phyloP scores from a whole-genome alignment of 225 moss, liverwort and hornwort genomes.

The Sphagnum contortum region DNA sequence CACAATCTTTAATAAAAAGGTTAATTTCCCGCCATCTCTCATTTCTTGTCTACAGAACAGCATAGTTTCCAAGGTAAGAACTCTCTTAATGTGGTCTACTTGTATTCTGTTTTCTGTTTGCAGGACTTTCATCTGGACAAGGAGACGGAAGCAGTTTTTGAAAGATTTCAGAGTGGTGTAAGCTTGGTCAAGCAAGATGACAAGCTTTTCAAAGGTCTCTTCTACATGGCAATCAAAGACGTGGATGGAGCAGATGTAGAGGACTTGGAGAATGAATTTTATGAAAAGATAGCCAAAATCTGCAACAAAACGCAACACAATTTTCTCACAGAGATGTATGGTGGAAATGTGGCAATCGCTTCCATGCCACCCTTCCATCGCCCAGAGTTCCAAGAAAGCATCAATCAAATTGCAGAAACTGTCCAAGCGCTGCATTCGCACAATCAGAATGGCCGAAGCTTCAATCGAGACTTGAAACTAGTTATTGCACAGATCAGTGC shows the following conservation, averaged over 20 bases:
- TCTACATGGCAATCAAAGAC: conserved; percentile 64
- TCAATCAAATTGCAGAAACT: conserved; percentile 2
- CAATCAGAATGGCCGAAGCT: conserved; percentile 3
- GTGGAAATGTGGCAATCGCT: conserved; percentile 41
- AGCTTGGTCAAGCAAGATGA: conserved; percentile 24
- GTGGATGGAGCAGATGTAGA: conserved; percentile 53
- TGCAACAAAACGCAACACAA: conserved; percentile 37
- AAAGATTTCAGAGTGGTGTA: conserved; percentile 34
- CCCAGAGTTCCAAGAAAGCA: conserved; percentile 23
- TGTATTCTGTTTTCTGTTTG: neutral
- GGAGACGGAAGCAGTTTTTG: conserved; percentile 34
- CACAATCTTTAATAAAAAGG: conserved; percentile 60
- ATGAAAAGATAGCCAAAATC: conserved; percentile 35
- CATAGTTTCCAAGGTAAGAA: no score
- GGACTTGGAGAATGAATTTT: conserved; percentile 46
- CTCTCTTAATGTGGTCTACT: no score
- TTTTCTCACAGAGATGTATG: conserved; percentile 57
- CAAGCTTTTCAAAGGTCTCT: conserved; percentile 41
- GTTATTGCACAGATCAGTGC: conserved; percentile 14
- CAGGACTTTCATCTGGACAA: conserved; percentile 45
- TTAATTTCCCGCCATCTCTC: neutral
- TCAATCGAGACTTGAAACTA: conserved; percentile 13
- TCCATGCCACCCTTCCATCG: conserved; percentile 54
- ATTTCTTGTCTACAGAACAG: no score
- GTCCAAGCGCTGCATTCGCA: neutral